Conservation (phyloP, 2,329 filamentous ascomycete species). For the Colletotrichum sp. region DNA sequence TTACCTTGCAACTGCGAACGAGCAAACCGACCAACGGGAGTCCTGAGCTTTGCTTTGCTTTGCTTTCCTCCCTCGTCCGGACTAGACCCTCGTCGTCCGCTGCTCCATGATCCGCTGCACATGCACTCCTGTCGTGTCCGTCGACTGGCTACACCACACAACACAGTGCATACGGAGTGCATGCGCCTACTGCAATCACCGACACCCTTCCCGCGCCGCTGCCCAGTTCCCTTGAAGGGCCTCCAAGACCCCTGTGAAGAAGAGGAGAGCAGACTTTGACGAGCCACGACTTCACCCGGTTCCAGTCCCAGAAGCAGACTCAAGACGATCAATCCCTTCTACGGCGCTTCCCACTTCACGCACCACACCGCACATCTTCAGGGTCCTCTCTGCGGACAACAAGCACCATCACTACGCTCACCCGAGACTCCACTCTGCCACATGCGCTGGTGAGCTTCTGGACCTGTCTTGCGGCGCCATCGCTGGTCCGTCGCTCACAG, state of each 20-base stretch:
- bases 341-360: conserved; percentile 13
- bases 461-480: conserved; percentile 12
- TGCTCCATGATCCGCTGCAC: conserved; percentile 34
- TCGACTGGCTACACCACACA: conserved; percentile 32
- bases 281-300: conserved; percentile 15
- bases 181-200: conserved; percentile 17
- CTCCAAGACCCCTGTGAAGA: conserved; percentile 5
- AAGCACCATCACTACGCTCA: not conserved
- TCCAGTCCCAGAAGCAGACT: not conserved
- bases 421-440: conserved; percentile 14
- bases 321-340: not conserved
- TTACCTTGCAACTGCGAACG: conserved; percentile 15
- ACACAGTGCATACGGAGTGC: conserved; percentile 17
- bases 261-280: not conserved
- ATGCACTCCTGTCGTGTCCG: conserved; percentile 40
- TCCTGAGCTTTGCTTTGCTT: not conserved
- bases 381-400: conserved; percentile 14
- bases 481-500: conserved; percentile 14
- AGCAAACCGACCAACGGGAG: conserved; percentile 11
- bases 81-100: conserved; percentile 14
- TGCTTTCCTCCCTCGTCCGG: conserved; percentile 2
- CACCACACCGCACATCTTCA: conserved; percentile 22
- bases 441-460: conserved; percentile 20
- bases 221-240: not conserved
- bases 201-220: conserved; percentile 1